Evolutionary conservation across 805 yeast genomes (phyloP), one percentile per base, ranked within the genome.

Genomic region (Starmerella floricola): DNA sequence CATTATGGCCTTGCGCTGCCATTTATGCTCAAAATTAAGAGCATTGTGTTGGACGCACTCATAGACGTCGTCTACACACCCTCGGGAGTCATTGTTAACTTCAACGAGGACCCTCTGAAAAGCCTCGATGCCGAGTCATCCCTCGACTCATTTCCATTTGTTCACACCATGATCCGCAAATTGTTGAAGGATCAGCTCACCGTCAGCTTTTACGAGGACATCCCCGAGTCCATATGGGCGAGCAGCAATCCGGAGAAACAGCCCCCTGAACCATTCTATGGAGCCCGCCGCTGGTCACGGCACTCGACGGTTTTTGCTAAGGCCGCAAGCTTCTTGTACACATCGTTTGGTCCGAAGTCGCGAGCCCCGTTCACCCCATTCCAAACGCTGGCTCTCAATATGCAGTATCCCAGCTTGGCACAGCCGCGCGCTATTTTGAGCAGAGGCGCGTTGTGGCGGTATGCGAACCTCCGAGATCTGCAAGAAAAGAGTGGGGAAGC

Each of bases 141-240:
- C 3, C 53, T 61, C 24, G 62, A 59, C 44, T 49, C 40, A 39
- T 34, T 61, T 18, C 63, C 63, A 12, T 55, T 54, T 4, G 56
- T 56, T 13, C 48, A 58, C 10, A 42, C 41, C 17, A 48, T 56
- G 43, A 46, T 60, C 35, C 33, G 40, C 20, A 29, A 38, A 20
- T 48, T 51, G 21, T 43, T 60, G 38, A 48, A 50, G 40, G 34
- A 40, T 17, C 45, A 55, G 28, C 43, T 61, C 33, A 42, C 49
- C 3, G 58, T 50, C 27, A 46, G 61, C n/a, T 50, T 61, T 41
- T 37, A 48, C 18, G 62, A 61, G 27, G 65, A 61, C 42, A 48
- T 61, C 13, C 65, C 63, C 26, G 61, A 57, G 34, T 48, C 55
- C 17, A 44, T 60, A 17, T 55, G 59, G 52, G 47, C 56, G 28